phyloP scores from a whole-genome alignment of 2,329 filamentous ascomycete genomes.

The Talaromyces sp. region DNA sequence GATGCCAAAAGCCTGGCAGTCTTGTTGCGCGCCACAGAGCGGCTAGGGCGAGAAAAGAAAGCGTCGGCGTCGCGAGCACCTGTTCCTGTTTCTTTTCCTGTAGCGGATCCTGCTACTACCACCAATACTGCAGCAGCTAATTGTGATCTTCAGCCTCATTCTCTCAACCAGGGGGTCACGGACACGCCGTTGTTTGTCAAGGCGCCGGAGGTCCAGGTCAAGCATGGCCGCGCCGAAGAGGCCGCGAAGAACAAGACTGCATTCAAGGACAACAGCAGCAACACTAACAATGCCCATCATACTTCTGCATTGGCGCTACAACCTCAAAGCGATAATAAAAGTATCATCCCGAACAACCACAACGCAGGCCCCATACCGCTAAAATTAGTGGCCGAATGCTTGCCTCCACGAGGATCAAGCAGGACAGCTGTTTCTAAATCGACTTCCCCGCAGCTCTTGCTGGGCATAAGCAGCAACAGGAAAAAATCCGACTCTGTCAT shows the following conservation, averaged over 20 bases:
- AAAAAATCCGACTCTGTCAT: background rate
- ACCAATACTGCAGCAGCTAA: background rate
- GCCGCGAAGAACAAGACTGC: background rate
- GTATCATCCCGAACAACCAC: background rate
- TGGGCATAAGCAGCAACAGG: background rate
- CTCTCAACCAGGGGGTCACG: conserved; percentile 10
- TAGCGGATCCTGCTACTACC: background rate
- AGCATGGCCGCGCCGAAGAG: background rate
- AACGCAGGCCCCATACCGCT: conserved; percentile 12
- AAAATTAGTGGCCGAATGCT: conserved; percentile 20
- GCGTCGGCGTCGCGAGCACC: background rate
- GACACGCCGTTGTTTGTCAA: conserved; percentile 7
- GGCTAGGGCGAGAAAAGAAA: conserved; percentile 5
- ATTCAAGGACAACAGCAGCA: background rate
- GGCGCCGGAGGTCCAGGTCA: background rate
- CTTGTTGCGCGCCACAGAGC: conserved; percentile 8
- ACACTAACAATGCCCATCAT: background rate
- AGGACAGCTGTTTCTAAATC: conserved; percentile 17
- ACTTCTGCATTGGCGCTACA: background rate
- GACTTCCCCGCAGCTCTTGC: conserved; percentile 9
- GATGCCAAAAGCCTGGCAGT: conserved; percentile 11
- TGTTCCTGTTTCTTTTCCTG: background rate
- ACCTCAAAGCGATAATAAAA: background rate
- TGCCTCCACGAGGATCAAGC: conserved; percentile 26
- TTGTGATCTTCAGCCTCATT: background rate